Conservation (phyloP, 495 filamentous ascomycete species). For the Tricharina praecox region DNA sequence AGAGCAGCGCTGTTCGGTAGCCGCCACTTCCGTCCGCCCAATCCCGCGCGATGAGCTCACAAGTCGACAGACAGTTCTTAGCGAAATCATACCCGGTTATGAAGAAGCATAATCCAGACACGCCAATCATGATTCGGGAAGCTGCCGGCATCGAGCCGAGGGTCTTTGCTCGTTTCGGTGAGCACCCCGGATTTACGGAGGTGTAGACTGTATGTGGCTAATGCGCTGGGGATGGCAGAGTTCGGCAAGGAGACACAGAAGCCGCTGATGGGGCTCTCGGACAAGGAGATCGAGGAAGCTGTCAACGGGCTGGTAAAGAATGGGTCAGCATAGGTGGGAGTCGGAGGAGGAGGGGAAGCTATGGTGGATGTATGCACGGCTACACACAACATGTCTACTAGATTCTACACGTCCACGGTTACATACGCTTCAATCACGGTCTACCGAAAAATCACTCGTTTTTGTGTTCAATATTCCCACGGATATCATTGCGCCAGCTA, state of each 20-base stretch:
- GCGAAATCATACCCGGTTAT: slow-evolving; percentile 87
- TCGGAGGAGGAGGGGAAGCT: no score
- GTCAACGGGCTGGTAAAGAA: slow-evolving; percentile 53
- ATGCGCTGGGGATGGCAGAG: no score
- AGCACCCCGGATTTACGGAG: no score
- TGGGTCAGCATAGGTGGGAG: background rate
- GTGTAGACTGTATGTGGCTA: no score
- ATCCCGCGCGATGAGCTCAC: no score
- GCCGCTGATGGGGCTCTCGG: slow-evolving; percentile 62
- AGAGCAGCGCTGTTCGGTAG: slow-evolving; percentile 72
- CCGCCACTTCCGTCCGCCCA: slow-evolving; percentile 8
- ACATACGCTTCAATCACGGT: background rate
- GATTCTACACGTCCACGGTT: background rate
- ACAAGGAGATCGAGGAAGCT: slow-evolving; percentile 82
- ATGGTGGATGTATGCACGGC: no score
- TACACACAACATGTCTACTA: no score
- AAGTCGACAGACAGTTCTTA: slow-evolving; percentile 44
- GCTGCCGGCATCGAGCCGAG: slow-evolving; percentile 62
- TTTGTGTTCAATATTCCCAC: no score
- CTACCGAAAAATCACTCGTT: background rate
- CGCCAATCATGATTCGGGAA: slow-evolving; percentile 86
- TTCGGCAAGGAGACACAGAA: slow-evolving; percentile 78
- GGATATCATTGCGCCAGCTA: no score
- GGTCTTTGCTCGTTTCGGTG: slow-evolving; percentile 88
- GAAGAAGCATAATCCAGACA: slow-evolving; percentile 97